A percentile compares a stretch with the other conserved stretches of the same genome.
phyloP scores from a whole-genome alignment of 768 basidiomycete genomes.

The Tricholoma hemisulphureum region DNA sequence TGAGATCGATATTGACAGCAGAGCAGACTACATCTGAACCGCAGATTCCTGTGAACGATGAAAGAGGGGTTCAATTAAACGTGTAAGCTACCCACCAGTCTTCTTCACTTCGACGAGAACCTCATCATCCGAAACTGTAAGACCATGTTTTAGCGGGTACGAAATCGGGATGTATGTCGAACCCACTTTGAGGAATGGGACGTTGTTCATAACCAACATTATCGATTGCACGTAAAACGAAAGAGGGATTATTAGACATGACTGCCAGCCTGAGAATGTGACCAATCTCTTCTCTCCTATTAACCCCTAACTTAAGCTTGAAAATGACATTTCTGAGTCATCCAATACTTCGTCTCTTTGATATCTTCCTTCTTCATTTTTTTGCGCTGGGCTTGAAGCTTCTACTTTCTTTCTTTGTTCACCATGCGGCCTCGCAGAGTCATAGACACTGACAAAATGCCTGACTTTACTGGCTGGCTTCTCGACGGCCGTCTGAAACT shows the following conservation, averaged over 20 bases:
- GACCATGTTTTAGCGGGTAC: neutral
- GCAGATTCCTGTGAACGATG: slow-evolving; percentile 65
- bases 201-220: slow-evolving; percentile 71
- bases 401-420: slow-evolving; percentile 17
- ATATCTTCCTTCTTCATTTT: slow-evolving; percentile 8
- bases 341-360: too few species aligned
- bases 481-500: slow-evolving; percentile 62
- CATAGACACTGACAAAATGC: slow-evolving; percentile 42
- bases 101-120: slow-evolving; percentile 90
- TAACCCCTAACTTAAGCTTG: too few species aligned
- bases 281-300: neutral
- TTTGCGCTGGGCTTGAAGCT: slow-evolving; percentile 11
- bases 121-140: slow-evolving; percentile 64
- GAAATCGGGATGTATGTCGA: neutral
- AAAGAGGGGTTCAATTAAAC: slow-evolving; percentile 4
- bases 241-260: slow-evolving; percentile 78
- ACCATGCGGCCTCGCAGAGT: slow-evolving; percentile 40
- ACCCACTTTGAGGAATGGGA: slow-evolving; percentile 69
- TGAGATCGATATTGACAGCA: slow-evolving; percentile 7
- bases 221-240: slow-evolving; percentile 70
- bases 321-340: too few species aligned
- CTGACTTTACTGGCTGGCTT: slow-evolving; percentile 53
- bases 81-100: slow-evolving; percentile 56
- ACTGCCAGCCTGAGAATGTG: slow-evolving; percentile 16
- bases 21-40: slow-evolving; percentile 70